phyloP scores from a whole-genome alignment of 2,329 filamentous ascomycete species.

The Aspergillus sp. region DNA sequence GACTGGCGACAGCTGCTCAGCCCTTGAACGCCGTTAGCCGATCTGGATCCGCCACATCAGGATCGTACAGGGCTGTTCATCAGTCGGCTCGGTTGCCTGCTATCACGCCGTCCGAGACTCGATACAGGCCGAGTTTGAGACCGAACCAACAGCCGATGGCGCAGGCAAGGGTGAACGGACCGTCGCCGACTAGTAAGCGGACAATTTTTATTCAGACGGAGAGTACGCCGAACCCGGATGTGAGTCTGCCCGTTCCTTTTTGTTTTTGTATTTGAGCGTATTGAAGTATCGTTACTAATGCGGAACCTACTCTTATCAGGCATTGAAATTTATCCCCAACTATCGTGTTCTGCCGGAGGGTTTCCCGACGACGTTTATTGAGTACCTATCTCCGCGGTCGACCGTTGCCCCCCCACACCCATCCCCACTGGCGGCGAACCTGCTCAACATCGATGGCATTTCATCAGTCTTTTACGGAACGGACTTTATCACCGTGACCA shows the following conservation, averaged over 20 bases:
- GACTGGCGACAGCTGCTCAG: conserved; percentile 9
- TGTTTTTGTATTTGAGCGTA: not conserved
- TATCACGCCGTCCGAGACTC: conserved; percentile 41
- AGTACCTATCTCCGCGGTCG: conserved; percentile 82
- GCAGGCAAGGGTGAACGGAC: conserved; percentile 26
- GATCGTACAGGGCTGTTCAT: conserved; percentile 33
- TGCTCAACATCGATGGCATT: conserved; percentile 93
- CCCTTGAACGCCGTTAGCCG: conserved; percentile 13
- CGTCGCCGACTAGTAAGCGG: conserved; percentile 44
- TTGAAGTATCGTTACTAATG: not conserved
- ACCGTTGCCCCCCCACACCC: conserved; percentile 84
- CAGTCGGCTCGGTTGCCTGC: conserved; percentile 39
- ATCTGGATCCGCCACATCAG: conserved; percentile 21
- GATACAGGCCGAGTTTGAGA: conserved; percentile 39
- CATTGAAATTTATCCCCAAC: conserved; percentile 92
- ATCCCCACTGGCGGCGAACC: conserved; percentile 78
- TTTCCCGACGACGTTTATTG: conserved; percentile 69
- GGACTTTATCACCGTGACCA: conserved; percentile 96
- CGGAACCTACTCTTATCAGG: conserved; percentile 22
- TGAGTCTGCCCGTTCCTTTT: conserved; percentile 23
- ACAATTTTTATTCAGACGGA: conserved; percentile 98
- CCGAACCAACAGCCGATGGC: conserved; percentile 33
- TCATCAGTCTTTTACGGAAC: conserved; percentile 86
- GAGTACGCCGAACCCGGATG: conserved; percentile 86
- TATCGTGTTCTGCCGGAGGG: conserved; percentile 70